These are phyloP conservation scores for Aethionema arabicum DNA, from an alignment of 345 rosid species.

Conservation along the genomic window DNA sequence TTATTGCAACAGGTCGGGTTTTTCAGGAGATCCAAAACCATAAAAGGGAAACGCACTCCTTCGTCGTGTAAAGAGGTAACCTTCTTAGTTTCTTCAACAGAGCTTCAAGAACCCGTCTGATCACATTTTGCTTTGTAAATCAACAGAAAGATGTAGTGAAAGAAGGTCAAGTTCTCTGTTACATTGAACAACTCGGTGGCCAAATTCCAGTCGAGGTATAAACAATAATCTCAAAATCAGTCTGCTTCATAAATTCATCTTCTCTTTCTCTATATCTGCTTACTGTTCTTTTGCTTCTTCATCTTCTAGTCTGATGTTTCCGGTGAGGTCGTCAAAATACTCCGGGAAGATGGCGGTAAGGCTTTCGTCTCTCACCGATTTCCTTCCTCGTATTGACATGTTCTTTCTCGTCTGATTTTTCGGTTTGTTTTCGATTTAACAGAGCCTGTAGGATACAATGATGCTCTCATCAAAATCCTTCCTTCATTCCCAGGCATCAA, in stretches of 20 bases:
- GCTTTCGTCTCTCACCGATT: not conserved
- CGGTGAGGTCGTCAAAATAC: constrained; percentile 72
- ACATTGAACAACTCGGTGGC: constrained; percentile 74
- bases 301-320: constrained; percentile 62
- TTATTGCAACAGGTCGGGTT: constrained; percentile 56
- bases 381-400: not conserved
- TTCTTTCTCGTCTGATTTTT: not conserved
- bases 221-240: not conserved
- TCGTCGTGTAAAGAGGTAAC: constrained; percentile 78
- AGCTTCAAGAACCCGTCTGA: not conserved
- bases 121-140: constrained; percentile 14
- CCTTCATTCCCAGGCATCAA: constrained; percentile 88
- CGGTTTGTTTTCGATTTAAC: constrained; percentile 15
- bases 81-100: constrained; percentile 1
- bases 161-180: constrained; percentile 86
- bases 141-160: constrained; percentile 75
- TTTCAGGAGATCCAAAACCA: constrained; percentile 73
- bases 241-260: not conserved
- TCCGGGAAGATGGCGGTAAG: constrained; percentile 73
- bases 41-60: constrained; percentile 68
- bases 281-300: not conserved
- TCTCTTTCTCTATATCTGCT: not conserved
- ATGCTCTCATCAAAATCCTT: constrained; percentile 68
- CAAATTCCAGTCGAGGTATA: constrained; percentile 72
- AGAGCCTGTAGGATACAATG: constrained; percentile 85